phyloP scores from a whole-genome alignment of 345 rosid genomes.

The Sisymbrium altissimum region DNA sequence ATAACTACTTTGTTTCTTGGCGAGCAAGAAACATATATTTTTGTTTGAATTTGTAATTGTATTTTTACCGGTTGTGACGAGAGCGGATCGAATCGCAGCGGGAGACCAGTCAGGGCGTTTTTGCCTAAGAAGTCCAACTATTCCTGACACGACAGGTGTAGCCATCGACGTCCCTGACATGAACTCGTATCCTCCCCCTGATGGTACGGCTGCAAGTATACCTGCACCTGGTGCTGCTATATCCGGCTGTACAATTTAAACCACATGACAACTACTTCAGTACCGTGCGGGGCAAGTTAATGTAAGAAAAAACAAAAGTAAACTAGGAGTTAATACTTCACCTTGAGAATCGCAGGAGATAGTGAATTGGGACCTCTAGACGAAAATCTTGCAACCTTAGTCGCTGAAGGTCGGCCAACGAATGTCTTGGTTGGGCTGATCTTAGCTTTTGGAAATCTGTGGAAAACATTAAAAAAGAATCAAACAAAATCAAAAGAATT shows the following conservation, averaged over 20 bases:
- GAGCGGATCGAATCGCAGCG: constrained; percentile 62
- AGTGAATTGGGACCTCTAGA: constrained; percentile 67
- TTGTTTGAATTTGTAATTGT: neutral
- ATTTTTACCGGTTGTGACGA: constrained; percentile 48
- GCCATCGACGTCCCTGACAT: constrained; percentile 76
- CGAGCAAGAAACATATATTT: neutral
- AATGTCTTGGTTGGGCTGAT: constrained; percentile 48
- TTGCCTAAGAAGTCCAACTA: constrained; percentile 56
- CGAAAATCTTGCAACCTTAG: constrained; percentile 59
- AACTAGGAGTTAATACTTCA: neutral
- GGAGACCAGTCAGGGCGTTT: constrained; percentile 67
- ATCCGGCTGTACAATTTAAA: constrained; percentile 61
- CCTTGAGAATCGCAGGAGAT: constrained; percentile 71
- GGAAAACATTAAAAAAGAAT: neutral
- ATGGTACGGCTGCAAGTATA: constrained; percentile 52
- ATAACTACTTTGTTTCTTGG: neutral
- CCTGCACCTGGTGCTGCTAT: constrained; percentile 73
- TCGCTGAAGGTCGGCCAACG: constrained; percentile 50
- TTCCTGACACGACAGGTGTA: constrained; percentile 61
- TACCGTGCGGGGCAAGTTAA: neutral
- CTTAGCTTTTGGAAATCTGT: constrained; percentile 58
- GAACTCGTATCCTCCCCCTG: constrained; percentile 20
- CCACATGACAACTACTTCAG: neutral
- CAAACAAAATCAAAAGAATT: neutral
- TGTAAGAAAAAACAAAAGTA: neutral